Percentiles rank a stretch among this genome's conserved stretches.
Conservation (phyloP, 495 filamentous ascomycete genomes). For the Cairneyella variabilis region DNA sequence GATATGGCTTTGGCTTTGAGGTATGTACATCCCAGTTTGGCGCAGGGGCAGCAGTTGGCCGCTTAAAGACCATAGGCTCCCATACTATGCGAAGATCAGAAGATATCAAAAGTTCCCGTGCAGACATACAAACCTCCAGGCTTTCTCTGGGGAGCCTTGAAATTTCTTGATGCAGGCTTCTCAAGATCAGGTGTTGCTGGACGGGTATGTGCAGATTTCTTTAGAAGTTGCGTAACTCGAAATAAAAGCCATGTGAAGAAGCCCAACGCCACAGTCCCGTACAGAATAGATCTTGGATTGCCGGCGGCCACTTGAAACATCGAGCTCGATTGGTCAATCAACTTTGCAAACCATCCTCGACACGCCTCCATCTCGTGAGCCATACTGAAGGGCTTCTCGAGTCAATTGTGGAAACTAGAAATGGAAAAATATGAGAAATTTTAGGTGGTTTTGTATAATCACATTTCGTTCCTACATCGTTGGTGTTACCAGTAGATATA, state of each 20-base stretch:
- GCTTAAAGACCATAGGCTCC: constrained; percentile 63
- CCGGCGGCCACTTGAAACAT: neutral
- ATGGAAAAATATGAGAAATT: no score
- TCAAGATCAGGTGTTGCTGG: constrained; percentile 24
- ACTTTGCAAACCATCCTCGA: constrained; percentile 10
- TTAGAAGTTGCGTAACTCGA: constrained; percentile 11
- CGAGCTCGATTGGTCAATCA: constrained; percentile 4
- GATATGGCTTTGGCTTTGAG: constrained; percentile 78
- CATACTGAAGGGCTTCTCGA: constrained; percentile 2
- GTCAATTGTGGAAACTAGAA: neutral
- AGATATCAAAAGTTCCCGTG: neutral
- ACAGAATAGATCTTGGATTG: constrained; percentile 13
- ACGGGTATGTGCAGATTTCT: constrained; percentile 6
- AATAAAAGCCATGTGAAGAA: constrained; percentile 12
- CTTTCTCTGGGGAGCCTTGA: constrained; percentile 21
- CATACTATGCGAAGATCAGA: constrained; percentile 51
- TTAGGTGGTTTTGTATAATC: neutral
- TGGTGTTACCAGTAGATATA: constrained; percentile 4
- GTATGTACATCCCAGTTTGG: constrained; percentile 64
- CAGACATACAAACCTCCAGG: constrained; percentile 21
- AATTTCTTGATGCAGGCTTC: constrained; percentile 13
- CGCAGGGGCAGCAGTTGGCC: constrained; percentile 63
- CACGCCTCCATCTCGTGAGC: constrained; percentile 7
- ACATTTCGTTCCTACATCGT: neutral
- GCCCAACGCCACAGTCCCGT: constrained; percentile 1